Evolutionary conservation across 1,139 yeast species (phyloP), one percentile per base, ranked within the genome.

Genomic region (Geotrichum phurueaensis): DNA sequence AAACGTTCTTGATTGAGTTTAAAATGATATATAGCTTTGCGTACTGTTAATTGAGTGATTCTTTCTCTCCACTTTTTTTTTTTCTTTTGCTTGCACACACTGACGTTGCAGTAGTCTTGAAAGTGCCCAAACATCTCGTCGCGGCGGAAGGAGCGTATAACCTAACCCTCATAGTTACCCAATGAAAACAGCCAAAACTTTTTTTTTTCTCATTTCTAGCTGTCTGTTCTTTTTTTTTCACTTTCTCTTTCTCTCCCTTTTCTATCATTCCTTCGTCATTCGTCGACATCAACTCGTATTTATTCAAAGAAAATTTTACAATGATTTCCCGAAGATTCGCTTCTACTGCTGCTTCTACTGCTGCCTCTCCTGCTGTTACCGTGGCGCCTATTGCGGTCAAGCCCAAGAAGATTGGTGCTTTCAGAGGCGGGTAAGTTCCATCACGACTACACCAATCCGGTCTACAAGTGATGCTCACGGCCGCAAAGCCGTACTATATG

Each of bases 341-440:
- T 22, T 54, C 56, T 54, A 54, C 56, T 39, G 50, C 45, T 39
- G 54, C 56, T 29, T 27, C 51, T 45, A 51, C 23, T n/a, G 12
- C 29, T 20, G n/a, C 51, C n/a, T 12, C 50, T 48, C 23, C 29
- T 9, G 39, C 51, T 15, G 45, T n/a, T 31, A 13, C 20, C 33
- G 53, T 50, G 29, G 20, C 33, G 13, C 55, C 55, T 3, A 33
- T 53, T 20, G 49, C 49, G 45, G 55, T 43, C 15, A 66, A 64
- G 60, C 67, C 54, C 36, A 50, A 69, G 43, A 69, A 66, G 54
- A 68, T 69, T 51, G 72, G 73, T 22, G 73, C 73, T 2, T 70
- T 70, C 65, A 68, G 73, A 53, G 73, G 73, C 53, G 73, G 73
- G 73, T 70, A 64, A 58, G 72, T 69, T 29, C 25, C 51, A n/a